Conservation (phyloP, 2,329 filamentous ascomycete species). For the Cercospora sp. region DNA sequence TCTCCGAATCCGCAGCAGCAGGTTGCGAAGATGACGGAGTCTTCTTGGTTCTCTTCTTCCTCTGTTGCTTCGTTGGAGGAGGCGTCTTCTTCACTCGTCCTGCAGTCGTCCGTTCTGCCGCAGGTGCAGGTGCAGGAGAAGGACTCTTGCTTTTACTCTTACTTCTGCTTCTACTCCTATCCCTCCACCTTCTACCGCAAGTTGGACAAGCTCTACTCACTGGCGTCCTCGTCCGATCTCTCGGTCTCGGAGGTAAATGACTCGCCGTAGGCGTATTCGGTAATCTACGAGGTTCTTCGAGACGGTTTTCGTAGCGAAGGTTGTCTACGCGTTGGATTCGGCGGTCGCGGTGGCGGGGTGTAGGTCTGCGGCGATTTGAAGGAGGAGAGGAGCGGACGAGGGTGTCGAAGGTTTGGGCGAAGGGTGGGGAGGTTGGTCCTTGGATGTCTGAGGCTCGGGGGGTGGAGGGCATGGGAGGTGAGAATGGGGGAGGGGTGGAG, state of each 20-base stretch:
- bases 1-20: background rate
- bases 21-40: background rate
- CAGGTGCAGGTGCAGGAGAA: background rate
- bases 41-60: background rate
- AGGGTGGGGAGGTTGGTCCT: background rate
- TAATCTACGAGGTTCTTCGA: constrained; percentile 17
- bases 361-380: background rate
- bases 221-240: constrained; percentile 8
- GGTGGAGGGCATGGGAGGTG: constrained; percentile 7
- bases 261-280: constrained; percentile 25
- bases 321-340: constrained; percentile 19
- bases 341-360: constrained; percentile 11
- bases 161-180: constrained; percentile 3
- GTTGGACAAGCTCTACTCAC: constrained; percentile 14
- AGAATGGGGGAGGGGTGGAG: background rate
- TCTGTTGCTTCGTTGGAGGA: background rate
- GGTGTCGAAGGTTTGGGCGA: constrained; percentile 12
- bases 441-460: constrained; percentile 11
- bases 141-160: background rate
- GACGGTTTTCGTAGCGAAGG: constrained; percentile 21
- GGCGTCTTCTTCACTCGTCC: background rate
- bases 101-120: background rate
- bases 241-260: constrained; percentile 21
- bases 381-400: background rate
- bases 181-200: constrained; percentile 21